Evolutionary conservation across 495 filamentous ascomycete species (phyloP), one percentile per base, ranked within the genome.

Genomic region (Extremus antarcticus): DNA sequence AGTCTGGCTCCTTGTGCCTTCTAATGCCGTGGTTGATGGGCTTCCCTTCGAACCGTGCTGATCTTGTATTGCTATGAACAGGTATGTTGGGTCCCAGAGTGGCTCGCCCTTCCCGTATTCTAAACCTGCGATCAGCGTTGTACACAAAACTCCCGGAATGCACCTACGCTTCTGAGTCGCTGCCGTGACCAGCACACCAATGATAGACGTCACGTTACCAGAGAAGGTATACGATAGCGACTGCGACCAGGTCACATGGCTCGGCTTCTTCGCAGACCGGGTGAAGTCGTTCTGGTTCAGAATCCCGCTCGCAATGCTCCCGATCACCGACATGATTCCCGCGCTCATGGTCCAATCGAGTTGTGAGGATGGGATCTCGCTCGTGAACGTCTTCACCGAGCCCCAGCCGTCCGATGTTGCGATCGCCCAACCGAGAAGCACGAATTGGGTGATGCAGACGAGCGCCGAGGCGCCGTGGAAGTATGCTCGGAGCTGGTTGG

Each of bases 251-350:
- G 29, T 35, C 7, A 35, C 29, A 35, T 35, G 29, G 29, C 29
- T 35, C 7, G 29, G 29, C 29, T 35, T 35, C 29, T 35, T 35
- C 29, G 68, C 59, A 48, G 70, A 73, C 1, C 70, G 55, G 13
- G 65, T 68, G 54, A 70, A 73, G 51, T 73, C 70, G 23, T 63
- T 67, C 2, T 68, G 68, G 53, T 73, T 73, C 0, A 69, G 71
- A 53, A 73, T 69, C 10, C 71, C 71, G 0, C 67, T 68, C 0
- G 71, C 65, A 29, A 73, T 65, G 16, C 58, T 50, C 0, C 64
- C 61, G 3, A 66, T 50, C 10, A 52, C 51, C 32, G 69, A 65
- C 22, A 68, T 71, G 51, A 73, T 65, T 1, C 68, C 66, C 11
- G 64, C 60, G 63, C 70, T 66, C n/a, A 71, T 60, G 16, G 72